Conservation (phyloP, 768 basidiomycete genomes). For the Pleurotus salmoneostramineus region DNA sequence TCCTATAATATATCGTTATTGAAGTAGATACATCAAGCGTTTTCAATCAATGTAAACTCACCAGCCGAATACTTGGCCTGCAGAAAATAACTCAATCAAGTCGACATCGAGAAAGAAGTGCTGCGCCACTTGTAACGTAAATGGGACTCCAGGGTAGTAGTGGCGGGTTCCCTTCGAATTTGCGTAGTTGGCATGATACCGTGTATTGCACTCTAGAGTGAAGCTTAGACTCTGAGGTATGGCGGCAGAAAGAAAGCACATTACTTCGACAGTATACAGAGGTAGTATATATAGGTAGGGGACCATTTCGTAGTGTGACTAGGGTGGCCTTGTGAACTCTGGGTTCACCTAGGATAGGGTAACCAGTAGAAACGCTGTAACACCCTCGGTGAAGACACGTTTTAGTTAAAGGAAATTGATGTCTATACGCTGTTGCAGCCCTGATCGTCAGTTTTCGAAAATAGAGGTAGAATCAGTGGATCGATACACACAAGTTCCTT, state of each 20-base stretch:
- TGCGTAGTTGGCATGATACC: slow-evolving; percentile 22
- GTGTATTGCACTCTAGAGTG: slow-evolving; percentile 15
- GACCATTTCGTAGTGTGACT: slow-evolving; percentile 16
- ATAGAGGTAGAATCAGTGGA: background rate
- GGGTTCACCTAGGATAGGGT: background rate
- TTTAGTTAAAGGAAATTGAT: background rate
- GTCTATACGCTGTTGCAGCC: background rate
- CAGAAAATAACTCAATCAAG: slow-evolving; percentile 14
- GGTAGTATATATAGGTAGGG: slow-evolving; percentile 18
- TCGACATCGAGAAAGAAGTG: slow-evolving; percentile 21
- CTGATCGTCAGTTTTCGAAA: background rate
- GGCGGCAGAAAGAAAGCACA: background rate
- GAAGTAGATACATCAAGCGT: background rate
- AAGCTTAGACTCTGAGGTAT: background rate
- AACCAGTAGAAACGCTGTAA: too few species aligned
- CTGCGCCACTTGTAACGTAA: slow-evolving; percentile 20
- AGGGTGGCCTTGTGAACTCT: slow-evolving; percentile 12
- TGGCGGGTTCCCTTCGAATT: slow-evolving; percentile 13
- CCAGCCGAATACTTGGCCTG: slow-evolving; percentile 17
- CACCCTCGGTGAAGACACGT: background rate
- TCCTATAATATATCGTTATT: slow-evolving; percentile 9
- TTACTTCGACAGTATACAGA: slow-evolving; percentile 19
- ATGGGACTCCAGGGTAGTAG: slow-evolving; percentile 20
- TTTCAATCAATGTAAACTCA: slow-evolving; percentile 11
- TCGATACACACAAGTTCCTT: background rate